Percentiles rank a stretch among this genome's conserved stretches.
Conservation (phyloP, 192 early-diverging fungal genomes). For the Coemansia sp. region DNA sequence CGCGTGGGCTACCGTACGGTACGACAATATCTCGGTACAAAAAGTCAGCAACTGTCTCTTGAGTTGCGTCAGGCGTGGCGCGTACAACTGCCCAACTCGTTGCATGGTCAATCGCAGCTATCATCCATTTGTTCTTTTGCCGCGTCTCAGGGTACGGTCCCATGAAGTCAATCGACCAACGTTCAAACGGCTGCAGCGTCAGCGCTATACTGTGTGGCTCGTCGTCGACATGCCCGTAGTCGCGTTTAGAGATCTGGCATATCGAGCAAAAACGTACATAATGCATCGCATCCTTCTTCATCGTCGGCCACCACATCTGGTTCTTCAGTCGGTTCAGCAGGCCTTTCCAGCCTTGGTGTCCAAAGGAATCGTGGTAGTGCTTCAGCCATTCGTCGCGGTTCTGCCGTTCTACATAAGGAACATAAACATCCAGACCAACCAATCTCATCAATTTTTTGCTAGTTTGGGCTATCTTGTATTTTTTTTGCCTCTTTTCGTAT, state of each 20-base stretch:
- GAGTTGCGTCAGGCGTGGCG: conserved; percentile 13
- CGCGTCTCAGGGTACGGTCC: conserved; percentile 15
- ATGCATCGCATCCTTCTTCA: neutral
- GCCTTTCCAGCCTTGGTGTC: neutral
- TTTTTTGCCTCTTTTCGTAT: no score
- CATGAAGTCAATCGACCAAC: conserved; percentile 22
- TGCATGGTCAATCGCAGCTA: conserved; percentile 20
- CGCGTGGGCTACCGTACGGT: conserved; percentile 3
- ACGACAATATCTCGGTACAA: conserved; percentile 8
- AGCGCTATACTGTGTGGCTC: conserved; percentile 1
- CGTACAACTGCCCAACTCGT: conserved; percentile 14
- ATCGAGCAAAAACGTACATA: neutral
- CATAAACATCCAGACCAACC: no score
- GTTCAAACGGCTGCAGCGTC: conserved; percentile 5
- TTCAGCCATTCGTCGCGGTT: neutral
- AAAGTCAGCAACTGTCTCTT: conserved; percentile 18
- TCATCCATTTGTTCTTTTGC: conserved; percentile 12
- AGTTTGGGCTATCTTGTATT: no score
- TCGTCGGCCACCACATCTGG: conserved; percentile 1
- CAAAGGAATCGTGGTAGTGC: conserved; percentile 5
- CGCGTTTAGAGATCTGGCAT: conserved; percentile 1
- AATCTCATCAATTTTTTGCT: no score
- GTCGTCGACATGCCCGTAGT: neutral
- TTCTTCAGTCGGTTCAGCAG: neutral
- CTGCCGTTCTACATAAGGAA: no score